These are phyloP conservation scores for Hyaloraphidium curvatum DNA, from an alignment of 192 early-diverging fungal species.

Conservation along the genomic window DNA sequence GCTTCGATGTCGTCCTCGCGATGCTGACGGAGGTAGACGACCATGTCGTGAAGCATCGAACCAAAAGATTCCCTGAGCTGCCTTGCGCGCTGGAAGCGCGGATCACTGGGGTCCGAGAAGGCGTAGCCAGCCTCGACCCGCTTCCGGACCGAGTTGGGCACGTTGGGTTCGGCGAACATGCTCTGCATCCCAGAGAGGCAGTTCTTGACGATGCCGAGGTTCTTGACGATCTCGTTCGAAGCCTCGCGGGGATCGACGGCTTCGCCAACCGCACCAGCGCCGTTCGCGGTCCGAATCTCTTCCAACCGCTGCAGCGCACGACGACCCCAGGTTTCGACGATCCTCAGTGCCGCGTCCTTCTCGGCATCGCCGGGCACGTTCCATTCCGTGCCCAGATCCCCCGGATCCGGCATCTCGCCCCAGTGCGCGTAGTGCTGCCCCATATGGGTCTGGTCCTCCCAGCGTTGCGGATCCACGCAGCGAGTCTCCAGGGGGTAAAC, in stretches of 20 bases:
- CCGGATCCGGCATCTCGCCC: slow-evolving; percentile 37
- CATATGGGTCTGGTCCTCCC: slow-evolving; percentile 42
- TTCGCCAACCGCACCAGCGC: slow-evolving; percentile 9
- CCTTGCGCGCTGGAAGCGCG: slow-evolving; percentile 21
- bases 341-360: slow-evolving; percentile 38
- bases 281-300: slow-evolving; percentile 22
- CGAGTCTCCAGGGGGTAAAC: slow-evolving; percentile 38
- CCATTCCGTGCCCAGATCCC: slow-evolving; percentile 48
- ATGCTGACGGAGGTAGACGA: slow-evolving; percentile 23
- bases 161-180: slow-evolving; percentile 34
- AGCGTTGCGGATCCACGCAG: slow-evolving; percentile 23
- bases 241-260: slow-evolving; percentile 11
- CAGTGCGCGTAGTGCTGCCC: slow-evolving; percentile 50
- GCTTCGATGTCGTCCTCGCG: slow-evolving; percentile 61
- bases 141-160: slow-evolving; percentile 12
- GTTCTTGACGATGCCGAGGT: slow-evolving; percentile 24
- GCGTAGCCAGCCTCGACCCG: slow-evolving; percentile 40
- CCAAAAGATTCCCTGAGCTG: slow-evolving; percentile 34
- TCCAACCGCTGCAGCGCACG: slow-evolving; percentile 17
- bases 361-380: slow-evolving; percentile 50
- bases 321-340: slow-evolving; percentile 37
- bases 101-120: slow-evolving; percentile 34
- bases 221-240: slow-evolving; percentile 31
- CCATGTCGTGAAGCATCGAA: slow-evolving; percentile 25
- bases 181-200: slow-evolving; percentile 29